Conservation (phyloP, 164 flowering plant genomes). For the Sextonia rubra region DNA sequence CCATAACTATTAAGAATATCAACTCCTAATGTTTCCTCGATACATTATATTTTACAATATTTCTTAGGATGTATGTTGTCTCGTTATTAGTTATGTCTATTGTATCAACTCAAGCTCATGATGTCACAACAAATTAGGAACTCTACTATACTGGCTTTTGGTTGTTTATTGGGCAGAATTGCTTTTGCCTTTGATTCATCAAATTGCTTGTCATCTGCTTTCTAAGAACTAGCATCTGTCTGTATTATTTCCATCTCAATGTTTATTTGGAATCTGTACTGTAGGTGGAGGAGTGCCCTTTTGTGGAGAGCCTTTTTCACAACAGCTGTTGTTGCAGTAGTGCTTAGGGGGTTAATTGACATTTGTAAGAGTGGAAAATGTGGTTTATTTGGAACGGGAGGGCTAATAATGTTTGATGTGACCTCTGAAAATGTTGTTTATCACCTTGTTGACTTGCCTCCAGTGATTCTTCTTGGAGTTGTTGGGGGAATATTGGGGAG, state of each 20-base stretch:
- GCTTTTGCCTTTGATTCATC: background rate
- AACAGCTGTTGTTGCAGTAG: constrained; percentile 75
- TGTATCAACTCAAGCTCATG: too few species aligned
- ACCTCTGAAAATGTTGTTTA: constrained; percentile 52
- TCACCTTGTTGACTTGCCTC: constrained; percentile 68
- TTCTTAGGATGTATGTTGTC: too few species aligned
- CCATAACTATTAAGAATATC: too few species aligned
- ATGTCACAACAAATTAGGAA: too few species aligned
- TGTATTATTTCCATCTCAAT: constrained; percentile 2
- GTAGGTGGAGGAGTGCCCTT: constrained; percentile 96
- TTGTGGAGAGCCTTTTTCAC: constrained; percentile 87
- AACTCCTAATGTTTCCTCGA: too few species aligned
- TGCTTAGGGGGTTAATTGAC: constrained; percentile 70
- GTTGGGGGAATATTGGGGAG: constrained; percentile 82
- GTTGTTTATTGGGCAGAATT: too few species aligned
- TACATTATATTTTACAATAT: too few species aligned
- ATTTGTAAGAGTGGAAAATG: constrained; percentile 72
- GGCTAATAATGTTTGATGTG: constrained; percentile 85
- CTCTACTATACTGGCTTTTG: too few species aligned
- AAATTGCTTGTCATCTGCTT: background rate
- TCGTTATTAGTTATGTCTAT: too few species aligned
- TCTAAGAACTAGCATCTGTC: background rate
- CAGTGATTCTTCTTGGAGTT: constrained; percentile 73
- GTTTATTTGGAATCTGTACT: constrained; percentile 11
- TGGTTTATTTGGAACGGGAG: constrained; percentile 94